A percentile compares a stretch with the other conserved stretches of the same genome.
These are phyloP conservation scores for Daldinia bambusicola DNA, from an alignment of 495 filamentous ascomycete species.

Conservation along the genomic window DNA sequence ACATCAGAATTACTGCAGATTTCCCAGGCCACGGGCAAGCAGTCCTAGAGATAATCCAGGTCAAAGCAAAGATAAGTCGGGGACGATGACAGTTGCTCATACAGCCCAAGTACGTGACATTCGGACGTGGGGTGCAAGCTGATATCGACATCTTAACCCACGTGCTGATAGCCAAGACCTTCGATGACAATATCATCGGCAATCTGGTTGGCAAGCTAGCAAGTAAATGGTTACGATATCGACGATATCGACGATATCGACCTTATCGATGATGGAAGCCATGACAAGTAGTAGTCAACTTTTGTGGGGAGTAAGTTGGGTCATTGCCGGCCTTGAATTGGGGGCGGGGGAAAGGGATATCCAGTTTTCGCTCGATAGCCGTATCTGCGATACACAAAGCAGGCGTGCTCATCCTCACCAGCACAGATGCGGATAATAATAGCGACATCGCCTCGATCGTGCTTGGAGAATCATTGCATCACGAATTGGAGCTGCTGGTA, in stretches of 20 bases:
- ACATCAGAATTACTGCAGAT: conserved; percentile 55
- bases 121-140: conserved; percentile 41
- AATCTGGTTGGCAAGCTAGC: conserved; percentile 38
- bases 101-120: conserved; percentile 38
- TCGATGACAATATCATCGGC: conserved; percentile 33
- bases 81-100: conserved; percentile 45
- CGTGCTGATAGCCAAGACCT: conserved; percentile 42
- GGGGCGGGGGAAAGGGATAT: conserved; percentile 28
- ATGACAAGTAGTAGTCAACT: conserved; percentile 33
- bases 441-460: conserved; percentile 34
- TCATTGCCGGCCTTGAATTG: conserved; percentile 8
- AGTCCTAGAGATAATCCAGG: conserved; percentile 41
- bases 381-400: conserved; percentile 40
- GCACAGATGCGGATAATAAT: conserved; percentile 45
- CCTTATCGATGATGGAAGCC: conserved; percentile 43
- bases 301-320: conserved; percentile 32
- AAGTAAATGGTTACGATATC: conserved; percentile 41
- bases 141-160: conserved; percentile 48
- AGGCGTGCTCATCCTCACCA: conserved; percentile 47
- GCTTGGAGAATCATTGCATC: conserved; percentile 42
- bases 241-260: conserved; percentile 50
- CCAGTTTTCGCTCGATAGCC: conserved; percentile 31
- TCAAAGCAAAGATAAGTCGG: conserved; percentile 36
- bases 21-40: conserved; percentile 47
- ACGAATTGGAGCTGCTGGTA: conserved; percentile 45